Evolutionary conservation across 495 filamentous ascomycete species (phyloP).

Genomic region (Penicillium paxilli): DNA sequence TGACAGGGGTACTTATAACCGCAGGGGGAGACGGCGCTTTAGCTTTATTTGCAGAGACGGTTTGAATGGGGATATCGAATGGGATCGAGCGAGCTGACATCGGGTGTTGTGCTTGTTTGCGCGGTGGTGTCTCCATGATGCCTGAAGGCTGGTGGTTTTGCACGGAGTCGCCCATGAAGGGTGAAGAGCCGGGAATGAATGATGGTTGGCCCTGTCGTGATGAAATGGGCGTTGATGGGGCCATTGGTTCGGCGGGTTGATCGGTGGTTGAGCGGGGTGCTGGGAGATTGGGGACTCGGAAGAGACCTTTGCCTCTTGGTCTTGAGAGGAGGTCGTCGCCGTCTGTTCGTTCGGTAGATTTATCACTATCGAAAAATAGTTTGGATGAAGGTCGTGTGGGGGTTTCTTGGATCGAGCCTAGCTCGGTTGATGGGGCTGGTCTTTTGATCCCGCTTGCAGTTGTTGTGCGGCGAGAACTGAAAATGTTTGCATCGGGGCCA

Average conservation of each 20-base stretch:
- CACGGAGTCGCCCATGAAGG: constrained; percentile 12
- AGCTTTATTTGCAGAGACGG: constrained; percentile 3
- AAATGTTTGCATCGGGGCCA: constrained; percentile 25
- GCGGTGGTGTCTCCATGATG: constrained; percentile 48
- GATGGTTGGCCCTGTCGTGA: constrained; percentile 21
- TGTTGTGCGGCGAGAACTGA: constrained; percentile 10
- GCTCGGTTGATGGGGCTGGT: constrained; percentile 12
- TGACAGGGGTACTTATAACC: constrained; percentile 25
- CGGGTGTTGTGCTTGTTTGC: constrained; percentile 17
- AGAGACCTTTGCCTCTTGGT: constrained; percentile 25
- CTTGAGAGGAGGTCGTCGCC: constrained; percentile 13
- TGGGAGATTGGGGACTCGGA: constrained; percentile 43
- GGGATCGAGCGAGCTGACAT: constrained; percentile 12
- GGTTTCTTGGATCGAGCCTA: constrained; percentile 49
- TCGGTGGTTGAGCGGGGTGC: constrained; percentile 24
- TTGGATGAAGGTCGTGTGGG: constrained; percentile 50
- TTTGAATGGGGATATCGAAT: not conserved
- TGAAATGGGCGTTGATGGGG: constrained; percentile 35
- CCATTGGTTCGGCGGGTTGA: constrained; percentile 12
- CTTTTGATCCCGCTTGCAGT: constrained; percentile 1
- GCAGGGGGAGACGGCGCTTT: constrained; percentile 14
- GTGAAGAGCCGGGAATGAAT: constrained; percentile 9
- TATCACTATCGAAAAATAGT: constrained; percentile 24
- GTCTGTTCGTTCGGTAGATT: constrained; percentile 5
- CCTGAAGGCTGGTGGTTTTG: constrained; percentile 2